Evolutionary conservation across 2,329 filamentous ascomycete species (phyloP).

Genomic region (Penicillium paneum): DNA sequence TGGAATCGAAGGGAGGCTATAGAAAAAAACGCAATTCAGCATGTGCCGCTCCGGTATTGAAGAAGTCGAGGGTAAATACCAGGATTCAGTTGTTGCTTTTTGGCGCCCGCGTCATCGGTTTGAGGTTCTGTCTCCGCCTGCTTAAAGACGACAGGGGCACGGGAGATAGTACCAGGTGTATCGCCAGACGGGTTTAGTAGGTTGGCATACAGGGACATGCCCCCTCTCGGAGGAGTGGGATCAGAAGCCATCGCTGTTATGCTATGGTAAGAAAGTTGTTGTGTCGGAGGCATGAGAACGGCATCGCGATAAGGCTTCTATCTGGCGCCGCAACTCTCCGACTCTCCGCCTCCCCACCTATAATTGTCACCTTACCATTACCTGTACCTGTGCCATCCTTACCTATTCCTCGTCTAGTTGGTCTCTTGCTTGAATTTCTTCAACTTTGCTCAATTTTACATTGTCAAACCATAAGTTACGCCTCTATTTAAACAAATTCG

Average conservation of each 20-base stretch:
- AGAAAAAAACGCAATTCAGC: slow-evolving; percentile 13
- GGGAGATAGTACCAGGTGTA: slow-evolving; percentile 65
- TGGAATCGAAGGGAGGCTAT: slow-evolving; percentile 75
- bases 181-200: slow-evolving; percentile 60
- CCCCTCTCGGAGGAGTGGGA: slow-evolving; percentile 33
- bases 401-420: not conserved
- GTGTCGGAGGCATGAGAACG: not conserved
- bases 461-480: not conserved
- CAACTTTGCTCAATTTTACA: not conserved
- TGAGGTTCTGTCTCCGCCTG: slow-evolving; percentile 51
- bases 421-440: not conserved
- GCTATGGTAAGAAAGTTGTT: not conserved
- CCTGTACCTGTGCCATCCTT: not conserved
- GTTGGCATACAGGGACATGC: slow-evolving; percentile 78
- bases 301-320: not conserved
- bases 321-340: too few relatives aligned
- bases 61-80: slow-evolving; percentile 52
- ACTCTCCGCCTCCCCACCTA: not conserved
- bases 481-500: not conserved
- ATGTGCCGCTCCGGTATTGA: slow-evolving; percentile 12
- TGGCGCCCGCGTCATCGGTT: slow-evolving; percentile 53
- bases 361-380: not conserved
- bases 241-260: slow-evolving; percentile 31
- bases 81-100: slow-evolving; percentile 62
- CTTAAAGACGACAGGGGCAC: slow-evolving; percentile 70